Evolutionary conservation across 768 basidiomycete species (phyloP), one percentile per base, ranked within the genome.

Genomic region (Calocybe indica): DNA sequence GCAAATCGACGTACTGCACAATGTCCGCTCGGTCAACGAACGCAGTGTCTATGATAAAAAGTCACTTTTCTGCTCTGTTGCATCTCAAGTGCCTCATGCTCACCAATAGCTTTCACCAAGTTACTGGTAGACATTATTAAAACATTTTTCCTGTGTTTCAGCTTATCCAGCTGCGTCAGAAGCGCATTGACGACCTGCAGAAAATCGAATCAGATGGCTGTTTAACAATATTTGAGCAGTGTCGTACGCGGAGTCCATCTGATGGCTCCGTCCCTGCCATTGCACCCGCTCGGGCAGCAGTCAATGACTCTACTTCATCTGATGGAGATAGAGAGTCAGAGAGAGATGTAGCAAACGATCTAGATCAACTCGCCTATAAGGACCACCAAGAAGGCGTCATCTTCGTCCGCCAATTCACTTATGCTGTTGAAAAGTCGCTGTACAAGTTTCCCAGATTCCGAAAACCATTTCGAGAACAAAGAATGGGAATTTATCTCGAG

Each of bases 401-500:
- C 90, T 56, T 97, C 93, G 43, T 96, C 93, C 0, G 89, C 85
- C 66, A 98, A 76, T 54, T 96, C 93, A 35, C 78, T 88, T 48
- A 99, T 92, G 49, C 78, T 88, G 35, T 75, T 79, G 62, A 98
- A 99, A 12, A 99, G 72, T 40, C 88, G 80, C 59, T 98, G 95
- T 1, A 99, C 96, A 29, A 99, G 81, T 64, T 99, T 99, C 11
- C 96, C 96, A 0, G 93, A 96, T 62, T 99, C 96, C 0, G 94
- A 97, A 68, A 98, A 99, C 95, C 96, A 99, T 56, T 93, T 89
- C 11, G 92, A 94, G 63, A 99, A 98, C 11, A 99, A 76, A 1
- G 94, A 97, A 67, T 98, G 96, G 0, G 96, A 94, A 62, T 98
- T 98, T 59, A 99, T 96, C 64, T 99, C 96, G 39, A 99, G 78